Base-by-base conservation (phyloP, 2,329 filamentous ascomycete genomes). In the Didymella exigua region DNA sequence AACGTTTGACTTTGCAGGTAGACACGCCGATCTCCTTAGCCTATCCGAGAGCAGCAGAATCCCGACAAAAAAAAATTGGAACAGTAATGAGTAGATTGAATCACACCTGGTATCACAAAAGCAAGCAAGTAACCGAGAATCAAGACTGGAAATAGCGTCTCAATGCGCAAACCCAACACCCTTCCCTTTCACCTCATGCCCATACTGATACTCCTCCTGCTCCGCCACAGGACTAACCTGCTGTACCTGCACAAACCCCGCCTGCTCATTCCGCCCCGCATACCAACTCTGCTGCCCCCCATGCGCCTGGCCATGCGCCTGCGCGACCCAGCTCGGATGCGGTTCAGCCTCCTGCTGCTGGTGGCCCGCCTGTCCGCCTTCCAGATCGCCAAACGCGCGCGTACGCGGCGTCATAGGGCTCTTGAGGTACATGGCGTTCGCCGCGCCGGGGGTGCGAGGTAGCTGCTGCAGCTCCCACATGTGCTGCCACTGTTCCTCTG, bases 401-500 rank as follows among this genome's bases (percentile, higher is more conserved):
- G 74, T 73, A 8, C 73, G 56, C 13, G 74, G 73, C 26, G 74
- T 75, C 57, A 67, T 65, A 0, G 70, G 70, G 9, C 57, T 66
- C 55, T 67, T 71, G 7, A 49, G 8, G 13, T 21, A 31, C 60
- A 71, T 62, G 2, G 60, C 70, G 6, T 61, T 63, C 4, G 61
- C 57, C 2, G 69, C 67, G 1, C 73, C 73, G 0, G 73, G 72
- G 3, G 72, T 75, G 6, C 71, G 59, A 1, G 72, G 72, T 10
- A 74, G 60, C 49, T 75, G 73, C 52, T 75, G 73, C 44, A 76
- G 66, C 40, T 76, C 74, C 74, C 74, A 76, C 70, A 75, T 75
- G 52, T 75, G 74, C 59, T 75, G 73, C 74, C 74, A 76, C 56
- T 75, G 73, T 36, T 75, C 64, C 30, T 76, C 70, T 46, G 74